Evolutionary conservation across 345 rosid species (phyloP), one percentile per base, ranked within the genome.

Genomic region (Trapa incisa): DNA sequence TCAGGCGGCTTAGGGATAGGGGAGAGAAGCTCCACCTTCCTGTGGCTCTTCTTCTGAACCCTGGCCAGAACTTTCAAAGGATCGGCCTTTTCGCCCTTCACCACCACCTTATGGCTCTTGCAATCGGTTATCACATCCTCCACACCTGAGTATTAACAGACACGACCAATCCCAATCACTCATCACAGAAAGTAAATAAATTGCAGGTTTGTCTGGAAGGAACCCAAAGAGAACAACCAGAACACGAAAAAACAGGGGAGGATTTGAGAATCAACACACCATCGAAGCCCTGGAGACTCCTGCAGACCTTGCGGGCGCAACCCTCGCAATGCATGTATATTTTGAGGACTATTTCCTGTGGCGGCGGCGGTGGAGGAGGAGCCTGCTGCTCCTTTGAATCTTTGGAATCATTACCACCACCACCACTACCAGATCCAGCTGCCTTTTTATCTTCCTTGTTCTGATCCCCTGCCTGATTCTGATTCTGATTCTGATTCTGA

Each of bases 301-400:
- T 75, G 58, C 83, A 91, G 61, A 93, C 84, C 76, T 91, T 93
- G 38, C 89, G 87, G 53, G 98, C 96, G 68, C 97, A 93, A 36
- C 97, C 98, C 80, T 93, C 97, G 70, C 98, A 93, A 81, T 93
- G 98, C 97, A 93, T 93, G 88, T 77, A 88, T 9, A 91, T 92
- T 72, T 79, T 84, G 42, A 93, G 80, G 5, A 93, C 74, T 22
- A 93, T 87, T 72, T 93, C 98, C 66, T 75, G 88, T 1, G 95
- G 83, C 12, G 89, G 87, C 10, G 94, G 83, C 12, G 89, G 87
- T 9, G 94, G 87, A 3, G 91, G 86, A 2, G 88, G 80, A 5
- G 85, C 69, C n/a, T 52, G 22, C 13, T 52, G 22, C 13, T 52
- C 32, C 57, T 52, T 52, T 4, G n/a, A 5, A 54, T 54, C 60